Evolutionary conservation across 768 basidiomycete genomes (phyloP).

Genomic region (Trametes meyenii): DNA sequence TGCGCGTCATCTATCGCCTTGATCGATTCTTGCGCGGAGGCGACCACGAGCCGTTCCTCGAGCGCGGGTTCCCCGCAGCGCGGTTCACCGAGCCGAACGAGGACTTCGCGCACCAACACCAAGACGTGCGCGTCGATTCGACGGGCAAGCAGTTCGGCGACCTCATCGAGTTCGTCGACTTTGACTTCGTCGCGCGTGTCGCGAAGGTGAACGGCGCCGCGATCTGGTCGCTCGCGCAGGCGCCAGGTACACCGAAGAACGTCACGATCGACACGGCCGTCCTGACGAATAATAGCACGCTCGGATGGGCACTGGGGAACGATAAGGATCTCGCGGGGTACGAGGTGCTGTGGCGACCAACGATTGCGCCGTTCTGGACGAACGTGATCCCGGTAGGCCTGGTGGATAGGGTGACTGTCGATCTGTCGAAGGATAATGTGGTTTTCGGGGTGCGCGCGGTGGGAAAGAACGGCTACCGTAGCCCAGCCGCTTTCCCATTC

Average conservation of each 20-base stretch:
- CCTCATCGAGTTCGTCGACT: constrained; percentile 54
- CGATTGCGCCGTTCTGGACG: constrained; percentile 50
- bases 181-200: constrained; percentile 53
- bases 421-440: constrained; percentile 54
- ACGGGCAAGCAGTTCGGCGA: constrained; percentile 60
- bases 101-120: constrained; percentile 61
- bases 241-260: constrained; percentile 55
- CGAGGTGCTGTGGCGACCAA: constrained; percentile 55
- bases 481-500: constrained; percentile 47
- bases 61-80: constrained; percentile 53
- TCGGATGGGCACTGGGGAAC: constrained; percentile 47
- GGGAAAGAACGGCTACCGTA: constrained; percentile 53
- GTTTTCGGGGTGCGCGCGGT: constrained; percentile 52
- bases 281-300: constrained; percentile 57
- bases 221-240: constrained; percentile 57
- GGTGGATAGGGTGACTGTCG: constrained; percentile 43
- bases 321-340: constrained; percentile 45
- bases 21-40: constrained; percentile 61
- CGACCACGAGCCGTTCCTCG: constrained; percentile 54
- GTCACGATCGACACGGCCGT: constrained; percentile 49
- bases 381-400: constrained; percentile 52
- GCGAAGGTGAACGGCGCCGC: constrained; percentile 55
- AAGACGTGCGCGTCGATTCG: constrained; percentile 50
- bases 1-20: constrained; percentile 52
- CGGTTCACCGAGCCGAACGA: constrained; percentile 61